These are phyloP conservation scores for Viola pubescens DNA, from an alignment of 441 rosid species.

Conservation along the genomic window DNA sequence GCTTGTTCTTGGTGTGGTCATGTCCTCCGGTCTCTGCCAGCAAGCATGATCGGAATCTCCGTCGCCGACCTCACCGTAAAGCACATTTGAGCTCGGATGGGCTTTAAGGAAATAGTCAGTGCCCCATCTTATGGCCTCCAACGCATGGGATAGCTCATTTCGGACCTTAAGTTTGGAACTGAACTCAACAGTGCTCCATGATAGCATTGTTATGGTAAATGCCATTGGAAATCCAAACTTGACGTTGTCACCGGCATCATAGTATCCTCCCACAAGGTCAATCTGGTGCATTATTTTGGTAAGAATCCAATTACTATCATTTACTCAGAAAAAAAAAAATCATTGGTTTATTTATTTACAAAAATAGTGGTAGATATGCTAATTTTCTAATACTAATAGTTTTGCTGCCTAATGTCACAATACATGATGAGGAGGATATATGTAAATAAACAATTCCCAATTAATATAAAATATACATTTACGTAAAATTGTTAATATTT, in stretches of 20 bases:
- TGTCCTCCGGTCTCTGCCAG: background rate
- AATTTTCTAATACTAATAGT: too few relatives aligned
- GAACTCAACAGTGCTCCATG: conserved; percentile 67
- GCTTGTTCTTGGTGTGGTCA: background rate
- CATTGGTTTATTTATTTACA: too few relatives aligned
- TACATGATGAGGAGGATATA: too few relatives aligned
- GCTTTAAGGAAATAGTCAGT: conserved; percentile 55
- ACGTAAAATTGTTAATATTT: too few relatives aligned
- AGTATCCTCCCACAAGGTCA: conserved; percentile 64
- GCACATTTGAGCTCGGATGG: conserved; percentile 55
- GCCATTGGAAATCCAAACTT: conserved; percentile 76
- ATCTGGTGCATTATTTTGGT: conserved; percentile 4
- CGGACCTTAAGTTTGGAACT: conserved; percentile 38
- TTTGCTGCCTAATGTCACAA: too few relatives aligned
- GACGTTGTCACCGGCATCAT: conserved; percentile 73
- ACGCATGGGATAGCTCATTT: conserved; percentile 37
- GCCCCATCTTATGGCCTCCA: conserved; percentile 53
- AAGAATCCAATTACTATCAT: too few relatives aligned
- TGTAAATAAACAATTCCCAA: too few relatives aligned
- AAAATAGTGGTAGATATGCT: too few relatives aligned
- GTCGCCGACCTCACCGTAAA: conserved; percentile 51
- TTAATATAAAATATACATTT: too few relatives aligned
- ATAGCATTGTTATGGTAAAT: conserved; percentile 55
- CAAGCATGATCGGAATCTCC: conserved; percentile 1
- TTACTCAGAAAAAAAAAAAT: too few relatives aligned